Percentiles rank a stretch among this genome's conserved stretches.
These are phyloP conservation scores for Penicillium sp. DNA, from an alignment of 2,329 filamentous ascomycete genomes.

Conservation along the genomic window DNA sequence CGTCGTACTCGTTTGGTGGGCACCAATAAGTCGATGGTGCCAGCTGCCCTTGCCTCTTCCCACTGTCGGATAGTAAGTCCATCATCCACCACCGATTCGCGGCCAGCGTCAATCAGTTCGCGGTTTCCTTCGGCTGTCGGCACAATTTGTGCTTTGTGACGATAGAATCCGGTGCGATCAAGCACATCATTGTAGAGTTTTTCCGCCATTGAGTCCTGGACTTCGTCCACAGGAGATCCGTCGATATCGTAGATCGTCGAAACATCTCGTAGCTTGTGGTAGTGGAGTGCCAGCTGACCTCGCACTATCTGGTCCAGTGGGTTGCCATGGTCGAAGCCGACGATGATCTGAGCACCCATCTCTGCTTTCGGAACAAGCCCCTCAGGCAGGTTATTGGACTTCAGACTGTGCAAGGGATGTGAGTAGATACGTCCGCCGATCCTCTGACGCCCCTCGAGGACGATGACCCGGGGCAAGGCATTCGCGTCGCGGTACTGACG, in stretches of 20 bases:
- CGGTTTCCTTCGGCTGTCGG: slow-evolving; percentile 78
- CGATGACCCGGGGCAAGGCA: slow-evolving; percentile 64
- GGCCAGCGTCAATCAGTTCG: slow-evolving; percentile 74
- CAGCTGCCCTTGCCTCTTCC: slow-evolving; percentile 65
- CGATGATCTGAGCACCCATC: slow-evolving; percentile 97
- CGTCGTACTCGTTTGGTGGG: slow-evolving; percentile 44
- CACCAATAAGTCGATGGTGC: slow-evolving; percentile 46
- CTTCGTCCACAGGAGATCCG: slow-evolving; percentile 64
- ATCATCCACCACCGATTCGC: slow-evolving; percentile 69
- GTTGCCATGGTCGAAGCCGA: slow-evolving; percentile 92
- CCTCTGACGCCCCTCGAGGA: slow-evolving; percentile 81
- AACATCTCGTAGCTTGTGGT: slow-evolving; percentile 72
- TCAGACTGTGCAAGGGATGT: slow-evolving; percentile 61
- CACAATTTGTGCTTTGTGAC: slow-evolving; percentile 67
- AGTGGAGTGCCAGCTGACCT: slow-evolving; percentile 81
- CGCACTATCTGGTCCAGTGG: slow-evolving; percentile 87
- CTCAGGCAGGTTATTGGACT: slow-evolving; percentile 50
- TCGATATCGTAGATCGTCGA: slow-evolving; percentile 82
- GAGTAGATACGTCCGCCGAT: slow-evolving; percentile 94
- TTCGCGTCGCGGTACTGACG: slow-evolving; percentile 71
- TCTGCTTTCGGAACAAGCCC: slow-evolving; percentile 74
- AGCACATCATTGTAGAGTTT: slow-evolving; percentile 92
- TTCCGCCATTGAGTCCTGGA: slow-evolving; percentile 78
- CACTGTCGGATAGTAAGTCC: slow-evolving; percentile 67
- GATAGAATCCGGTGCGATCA: slow-evolving; percentile 85